Base-by-base conservation (phyloP, 2,329 filamentous ascomycete species). In the Didymellaceae sp. region DNA sequence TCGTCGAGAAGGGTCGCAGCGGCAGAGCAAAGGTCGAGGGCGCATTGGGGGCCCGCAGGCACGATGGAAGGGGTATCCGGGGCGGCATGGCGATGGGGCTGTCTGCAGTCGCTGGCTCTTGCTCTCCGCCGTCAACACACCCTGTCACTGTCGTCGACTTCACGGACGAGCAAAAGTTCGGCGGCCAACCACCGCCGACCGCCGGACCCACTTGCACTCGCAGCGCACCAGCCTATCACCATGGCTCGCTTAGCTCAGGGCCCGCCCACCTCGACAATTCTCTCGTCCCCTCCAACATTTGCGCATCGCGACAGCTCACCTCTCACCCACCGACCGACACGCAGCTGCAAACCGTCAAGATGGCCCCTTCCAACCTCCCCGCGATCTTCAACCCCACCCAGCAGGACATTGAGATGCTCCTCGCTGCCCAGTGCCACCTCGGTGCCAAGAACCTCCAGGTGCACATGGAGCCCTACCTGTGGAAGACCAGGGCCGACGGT, bases 381-480 rank as follows among this genome's bases (percentile, higher is more conserved):
- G 83, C 92, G 67, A 84, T 89, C 75, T 96, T 99, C 88, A 94
- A 96, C 85, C 90, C 94, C 76, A 97, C 94, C 74, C 88, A 87
- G 77, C 87, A 95, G 84, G 94, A 99, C 84, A 95, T 99, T 82
- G 94, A 99, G 90, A 94, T 92, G 90, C 91, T 99, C 76, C 89
- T 99, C 73, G 89, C 92, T 75, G 92, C 95, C 74, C 92, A 97
- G 83, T 86, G 84, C 82, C 95, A 99, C 82, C 86, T 97, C 72
- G 94, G 94, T 74, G 91, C 88, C 82, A 97, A 97, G 90, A 99
- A 99, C 87, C 80, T 99, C 74, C 94, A 97, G 86, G 90, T 95
- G 77, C 92, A 97, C 85, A 97, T 97, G 91, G 91, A 96, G 82
- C 90, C 91, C 5, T 99, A 99, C 86, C 88, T 99, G 75, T 99